These are phyloP conservation scores for Euphrasia arctica DNA, from an alignment of 305 asterid genomes.

Conservation along the genomic window DNA sequence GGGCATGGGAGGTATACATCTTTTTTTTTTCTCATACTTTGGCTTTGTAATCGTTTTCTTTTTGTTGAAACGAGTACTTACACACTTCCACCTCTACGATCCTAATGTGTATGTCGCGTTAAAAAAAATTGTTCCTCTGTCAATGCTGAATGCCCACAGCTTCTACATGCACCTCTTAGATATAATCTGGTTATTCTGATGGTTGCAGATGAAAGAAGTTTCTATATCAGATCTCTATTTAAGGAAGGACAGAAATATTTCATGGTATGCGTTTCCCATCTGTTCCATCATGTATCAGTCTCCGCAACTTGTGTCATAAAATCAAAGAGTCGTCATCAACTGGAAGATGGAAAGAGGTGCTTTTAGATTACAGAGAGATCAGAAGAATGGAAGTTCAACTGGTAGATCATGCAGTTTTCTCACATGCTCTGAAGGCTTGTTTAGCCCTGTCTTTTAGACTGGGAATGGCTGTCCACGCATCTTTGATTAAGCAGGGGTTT, in stretches of 20 bases:
- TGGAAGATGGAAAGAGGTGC: constrained; percentile 58
- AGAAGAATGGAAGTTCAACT: constrained; percentile 35
- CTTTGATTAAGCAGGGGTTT: constrained; percentile 64
- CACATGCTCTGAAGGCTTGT: constrained; percentile 68
- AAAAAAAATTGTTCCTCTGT: background rate
- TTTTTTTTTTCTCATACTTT: background rate
- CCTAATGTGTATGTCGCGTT: background rate
- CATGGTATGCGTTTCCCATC: constrained; percentile 31
- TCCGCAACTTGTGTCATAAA: constrained; percentile 34
- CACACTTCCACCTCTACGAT: background rate
- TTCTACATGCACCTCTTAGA: background rate
- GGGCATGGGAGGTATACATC: background rate
- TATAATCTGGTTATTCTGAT: background rate
- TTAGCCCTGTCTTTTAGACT: constrained; percentile 36
- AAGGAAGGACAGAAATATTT: constrained; percentile 16
- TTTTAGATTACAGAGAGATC: constrained; percentile 43
- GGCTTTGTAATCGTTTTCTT: background rate
- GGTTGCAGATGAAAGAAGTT: constrained; percentile 14
- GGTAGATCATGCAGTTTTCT: constrained; percentile 49
- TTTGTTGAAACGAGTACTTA: background rate
- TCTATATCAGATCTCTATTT: constrained; percentile 10
- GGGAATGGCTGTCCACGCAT: constrained; percentile 62
- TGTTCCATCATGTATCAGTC: constrained; percentile 26
- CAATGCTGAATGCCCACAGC: background rate
- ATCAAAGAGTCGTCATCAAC: constrained; percentile 43